A percentile compares a stretch with the other conserved stretches of the same genome.
phyloP scores from a whole-genome alignment of 208 protist species.

The Trichomonas tenax region DNA sequence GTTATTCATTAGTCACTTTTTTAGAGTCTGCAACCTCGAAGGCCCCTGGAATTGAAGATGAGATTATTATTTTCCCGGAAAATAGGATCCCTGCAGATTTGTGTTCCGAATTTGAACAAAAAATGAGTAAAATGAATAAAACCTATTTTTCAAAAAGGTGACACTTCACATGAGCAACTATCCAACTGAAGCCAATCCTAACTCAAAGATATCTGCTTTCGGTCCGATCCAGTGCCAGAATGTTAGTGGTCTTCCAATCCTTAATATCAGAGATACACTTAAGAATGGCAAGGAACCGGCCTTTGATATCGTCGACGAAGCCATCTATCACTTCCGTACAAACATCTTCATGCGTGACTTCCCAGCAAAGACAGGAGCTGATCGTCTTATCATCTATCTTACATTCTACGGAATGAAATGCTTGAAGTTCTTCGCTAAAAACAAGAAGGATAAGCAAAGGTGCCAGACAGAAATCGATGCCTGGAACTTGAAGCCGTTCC shows the following conservation, averaged over 20 bases:
- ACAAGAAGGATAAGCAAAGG: neutral
- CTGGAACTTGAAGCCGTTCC: neutral
- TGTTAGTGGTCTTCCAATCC: neutral
- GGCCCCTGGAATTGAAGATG: too few relatives aligned
- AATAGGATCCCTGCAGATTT: too few relatives aligned
- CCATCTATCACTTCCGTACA: neutral
- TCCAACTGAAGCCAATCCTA: neutral
- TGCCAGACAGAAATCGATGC: neutral
- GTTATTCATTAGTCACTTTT: too few relatives aligned
- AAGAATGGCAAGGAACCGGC: neutral
- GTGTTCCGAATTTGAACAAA: too few relatives aligned
- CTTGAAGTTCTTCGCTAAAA: neutral
- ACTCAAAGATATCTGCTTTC: neutral
- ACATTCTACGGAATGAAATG: neutral
- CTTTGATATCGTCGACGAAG: neutral
- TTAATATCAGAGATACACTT: neutral
- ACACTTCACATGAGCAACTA: neutral
- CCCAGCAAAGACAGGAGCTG: neutral
- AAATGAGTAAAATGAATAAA: too few relatives aligned
- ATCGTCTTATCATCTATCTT: neutral
- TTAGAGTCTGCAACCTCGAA: too few relatives aligned
- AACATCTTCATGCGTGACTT: conserved; percentile 14
- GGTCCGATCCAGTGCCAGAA: neutral
- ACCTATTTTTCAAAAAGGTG: too few relatives aligned
- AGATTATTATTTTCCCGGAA: too few relatives aligned